Conservation (phyloP, 106 monocot genomes). For the Dendrobium chrysotoxum region DNA sequence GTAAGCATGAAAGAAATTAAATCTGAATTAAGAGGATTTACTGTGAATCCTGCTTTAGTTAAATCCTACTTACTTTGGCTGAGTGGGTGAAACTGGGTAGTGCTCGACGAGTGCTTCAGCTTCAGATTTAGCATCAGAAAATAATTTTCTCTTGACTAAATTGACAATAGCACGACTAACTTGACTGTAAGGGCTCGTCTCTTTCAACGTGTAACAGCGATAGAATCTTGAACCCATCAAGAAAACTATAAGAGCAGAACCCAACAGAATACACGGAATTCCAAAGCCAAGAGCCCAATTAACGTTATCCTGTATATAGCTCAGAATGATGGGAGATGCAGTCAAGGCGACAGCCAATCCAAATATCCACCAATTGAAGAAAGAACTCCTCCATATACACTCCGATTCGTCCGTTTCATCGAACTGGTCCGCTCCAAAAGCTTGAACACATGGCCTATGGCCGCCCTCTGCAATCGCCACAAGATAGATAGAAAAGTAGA, state of each 20-base stretch:
- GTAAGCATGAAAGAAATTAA: too few species aligned
- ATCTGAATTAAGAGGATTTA: too few species aligned
- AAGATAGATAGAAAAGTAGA: constrained; percentile 45
- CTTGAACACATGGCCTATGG: constrained; percentile 51
- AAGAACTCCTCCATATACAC: constrained; percentile 30
- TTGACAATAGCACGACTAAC: constrained; percentile 1
- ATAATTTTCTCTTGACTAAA: neutral
- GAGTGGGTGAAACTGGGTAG: neutral
- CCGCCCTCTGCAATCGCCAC: constrained; percentile 51
- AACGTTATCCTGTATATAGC: constrained; percentile 46
- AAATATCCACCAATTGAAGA: constrained; percentile 77
- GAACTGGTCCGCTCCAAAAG: constrained; percentile 68
- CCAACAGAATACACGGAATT: constrained; percentile 32
- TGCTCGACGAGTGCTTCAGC: neutral
- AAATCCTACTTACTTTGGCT: neutral
- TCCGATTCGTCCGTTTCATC: constrained; percentile 38
- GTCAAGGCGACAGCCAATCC: constrained; percentile 7
- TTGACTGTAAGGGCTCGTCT: constrained; percentile 11
- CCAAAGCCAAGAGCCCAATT: constrained; percentile 62
- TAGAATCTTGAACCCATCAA: constrained; percentile 36
- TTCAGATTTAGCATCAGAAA: neutral
- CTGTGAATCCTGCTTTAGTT: too few species aligned
- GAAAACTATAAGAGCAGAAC: constrained; percentile 25
- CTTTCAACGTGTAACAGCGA: constrained; percentile 15
- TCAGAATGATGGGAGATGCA: constrained; percentile 2